phyloP scores from a whole-genome alignment of 805 yeast genomes.

The Saccharomycopsis sp. region DNA sequence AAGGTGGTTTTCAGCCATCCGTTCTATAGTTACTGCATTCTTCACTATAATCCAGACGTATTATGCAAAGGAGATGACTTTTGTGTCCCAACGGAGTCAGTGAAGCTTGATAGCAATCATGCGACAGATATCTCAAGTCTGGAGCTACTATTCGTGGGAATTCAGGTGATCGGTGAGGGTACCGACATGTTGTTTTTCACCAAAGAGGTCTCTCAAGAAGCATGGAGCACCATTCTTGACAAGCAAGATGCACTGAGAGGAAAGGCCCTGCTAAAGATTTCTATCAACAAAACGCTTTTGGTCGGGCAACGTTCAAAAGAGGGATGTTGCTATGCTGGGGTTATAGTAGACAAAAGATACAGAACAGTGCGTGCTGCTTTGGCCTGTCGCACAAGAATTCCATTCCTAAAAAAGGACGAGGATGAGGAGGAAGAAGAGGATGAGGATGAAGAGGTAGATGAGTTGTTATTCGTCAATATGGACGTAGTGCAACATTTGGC shows the following conservation, averaged over 20 bases:
- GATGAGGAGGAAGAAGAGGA: too few species aligned
- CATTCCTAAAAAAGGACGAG: too few species aligned
- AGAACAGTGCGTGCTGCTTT: neutral
- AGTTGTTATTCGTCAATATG: neutral
- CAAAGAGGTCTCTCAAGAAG: neutral
- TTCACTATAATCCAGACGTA: slow-evolving; percentile 72
- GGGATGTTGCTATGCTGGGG: neutral
- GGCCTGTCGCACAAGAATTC: neutral
- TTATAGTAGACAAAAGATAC: neutral
- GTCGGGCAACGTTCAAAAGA: neutral
- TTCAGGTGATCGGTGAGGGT: too few species aligned
- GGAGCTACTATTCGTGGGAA: too few species aligned
- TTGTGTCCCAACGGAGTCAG: too few species aligned
- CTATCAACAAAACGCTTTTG: neutral
- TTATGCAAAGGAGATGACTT: too few species aligned
- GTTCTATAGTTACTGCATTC: slow-evolving; percentile 74
- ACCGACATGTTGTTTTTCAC: neutral
- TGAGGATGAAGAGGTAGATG: neutral
- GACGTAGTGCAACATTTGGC: neutral
- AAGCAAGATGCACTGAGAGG: neutral
- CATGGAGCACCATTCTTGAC: neutral
- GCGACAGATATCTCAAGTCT: too few species aligned
- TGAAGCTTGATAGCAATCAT: too few species aligned
- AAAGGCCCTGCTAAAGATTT: neutral
- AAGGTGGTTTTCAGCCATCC: slow-evolving; percentile 82